A percentile compares a stretch with the other conserved stretches of the same genome.
These are phyloP conservation scores for Melampsora americana DNA, from an alignment of 1,284 basidiomycete species.

Conservation along the genomic window DNA sequence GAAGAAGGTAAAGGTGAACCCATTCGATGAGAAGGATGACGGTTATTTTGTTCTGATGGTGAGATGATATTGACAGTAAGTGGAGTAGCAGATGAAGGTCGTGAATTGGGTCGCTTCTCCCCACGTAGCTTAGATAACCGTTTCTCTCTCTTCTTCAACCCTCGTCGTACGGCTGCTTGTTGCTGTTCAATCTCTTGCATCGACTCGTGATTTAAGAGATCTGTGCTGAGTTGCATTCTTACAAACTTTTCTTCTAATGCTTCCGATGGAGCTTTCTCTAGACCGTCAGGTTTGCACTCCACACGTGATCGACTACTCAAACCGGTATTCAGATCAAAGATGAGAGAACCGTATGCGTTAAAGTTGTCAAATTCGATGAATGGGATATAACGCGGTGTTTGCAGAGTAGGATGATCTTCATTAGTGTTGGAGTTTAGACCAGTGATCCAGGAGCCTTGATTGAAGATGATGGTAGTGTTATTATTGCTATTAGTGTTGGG, in stretches of 20 bases:
- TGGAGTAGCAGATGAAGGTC: constrained; percentile 1
- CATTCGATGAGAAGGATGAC: not conserved
- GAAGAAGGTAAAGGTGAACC: constrained; percentile 9
- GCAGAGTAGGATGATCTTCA: constrained; percentile 10
- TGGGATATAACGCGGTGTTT: constrained; percentile 26
- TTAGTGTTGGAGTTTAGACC: constrained; percentile 26
- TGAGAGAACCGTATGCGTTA: constrained; percentile 24
- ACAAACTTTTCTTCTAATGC: constrained; percentile 30
- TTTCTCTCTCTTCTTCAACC: constrained; percentile 14
- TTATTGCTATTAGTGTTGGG: not conserved
- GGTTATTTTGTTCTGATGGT: not conserved
- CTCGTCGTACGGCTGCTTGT: constrained; percentile 17
- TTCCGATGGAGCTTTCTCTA: constrained; percentile 39
- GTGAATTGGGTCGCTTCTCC: not conserved
- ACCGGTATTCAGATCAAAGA: constrained; percentile 33
- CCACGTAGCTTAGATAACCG: not conserved
- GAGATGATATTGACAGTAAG: constrained; percentile 35
- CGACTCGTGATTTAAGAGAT: constrained; percentile 2
- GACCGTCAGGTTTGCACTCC: constrained; percentile 33
- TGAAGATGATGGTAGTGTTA: constrained; percentile 39
- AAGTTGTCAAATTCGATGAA: constrained; percentile 35
- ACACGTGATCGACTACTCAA: constrained; percentile 13
- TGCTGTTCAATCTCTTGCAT: constrained; percentile 26
- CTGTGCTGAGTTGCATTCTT: constrained; percentile 8
- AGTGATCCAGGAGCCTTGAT: constrained; percentile 27